A percentile compares a stretch with the other conserved stretches of the same genome.
Conservation (phyloP, 306 rosid genomes). For the Dryas alaskensis region DNA sequence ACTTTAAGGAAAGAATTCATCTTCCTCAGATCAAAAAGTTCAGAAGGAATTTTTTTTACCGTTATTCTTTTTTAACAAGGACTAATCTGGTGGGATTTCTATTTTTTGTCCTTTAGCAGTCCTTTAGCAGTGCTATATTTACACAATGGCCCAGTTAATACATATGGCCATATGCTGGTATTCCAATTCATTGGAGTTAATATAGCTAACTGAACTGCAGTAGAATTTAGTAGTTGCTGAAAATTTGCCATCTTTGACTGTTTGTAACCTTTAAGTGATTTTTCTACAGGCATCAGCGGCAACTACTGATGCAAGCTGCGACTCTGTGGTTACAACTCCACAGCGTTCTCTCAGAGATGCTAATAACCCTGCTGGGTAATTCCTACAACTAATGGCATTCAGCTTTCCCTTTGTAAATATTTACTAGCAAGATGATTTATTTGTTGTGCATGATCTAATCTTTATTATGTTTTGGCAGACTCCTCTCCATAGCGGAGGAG, state of each 20-base stretch:
- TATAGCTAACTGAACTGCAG: constrained; percentile 4
- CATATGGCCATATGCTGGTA: background rate
- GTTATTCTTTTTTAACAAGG: background rate
- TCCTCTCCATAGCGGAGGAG: constrained; percentile 97
- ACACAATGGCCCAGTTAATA: background rate
- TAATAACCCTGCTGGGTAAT: constrained; percentile 97
- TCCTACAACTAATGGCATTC: constrained; percentile 7
- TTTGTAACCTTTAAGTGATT: constrained; percentile 17
- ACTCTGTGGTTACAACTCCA: constrained; percentile 84
- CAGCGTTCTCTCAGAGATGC: constrained; percentile 82
- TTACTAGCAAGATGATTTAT: background rate
- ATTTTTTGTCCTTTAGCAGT: background rate
- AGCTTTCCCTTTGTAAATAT: constrained; percentile 14
- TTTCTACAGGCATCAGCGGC: constrained; percentile 64
- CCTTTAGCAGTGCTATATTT: background rate
- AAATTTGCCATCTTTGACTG: constrained; percentile 9
- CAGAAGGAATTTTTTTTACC: background rate
- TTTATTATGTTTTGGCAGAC: constrained; percentile 48
- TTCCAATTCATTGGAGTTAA: background rate
- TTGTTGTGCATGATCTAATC: constrained; percentile 6
- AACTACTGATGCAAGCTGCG: constrained; percentile 87
- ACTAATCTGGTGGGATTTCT: background rate
- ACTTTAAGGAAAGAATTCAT: background rate
- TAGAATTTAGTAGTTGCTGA: background rate
- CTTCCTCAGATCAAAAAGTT: background rate